Percentiles rank a stretch among this genome's conserved stretches.
These are phyloP conservation scores for Penicillium oxalicum DNA, from an alignment of 2,329 filamentous ascomycete genomes.

Conservation along the genomic window DNA sequence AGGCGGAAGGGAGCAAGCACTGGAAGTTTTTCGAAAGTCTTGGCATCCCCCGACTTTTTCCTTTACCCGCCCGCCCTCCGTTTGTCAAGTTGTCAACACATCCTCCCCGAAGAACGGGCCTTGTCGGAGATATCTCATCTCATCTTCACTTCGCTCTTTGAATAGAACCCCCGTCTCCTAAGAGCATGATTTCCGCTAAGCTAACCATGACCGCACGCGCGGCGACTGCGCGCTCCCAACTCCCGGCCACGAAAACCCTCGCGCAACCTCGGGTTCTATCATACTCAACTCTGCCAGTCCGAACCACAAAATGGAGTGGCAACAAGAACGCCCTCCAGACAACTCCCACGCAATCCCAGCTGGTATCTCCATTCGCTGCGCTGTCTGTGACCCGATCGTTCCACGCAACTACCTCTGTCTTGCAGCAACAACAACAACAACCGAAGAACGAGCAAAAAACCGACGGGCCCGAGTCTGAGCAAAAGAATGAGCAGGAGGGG, in stretches of 20 bases:
- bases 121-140: conserved; percentile 11
- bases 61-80: conserved; percentile 25
- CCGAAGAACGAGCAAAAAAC: conserved; percentile 34
- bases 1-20: conserved; percentile 26
- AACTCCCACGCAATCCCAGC: conserved; percentile 22
- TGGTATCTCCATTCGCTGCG: conserved; percentile 31
- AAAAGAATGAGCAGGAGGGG: conserved; percentile 46
- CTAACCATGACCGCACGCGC: conserved; percentile 34
- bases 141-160: conserved; percentile 3
- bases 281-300: conserved; percentile 34
- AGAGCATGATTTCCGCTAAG: conserved; percentile 39
- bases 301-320: conserved; percentile 21
- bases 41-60: conserved; percentile 35
- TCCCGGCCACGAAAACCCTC: conserved; percentile 28
- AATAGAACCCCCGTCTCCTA: not conserved
- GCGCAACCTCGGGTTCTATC: conserved; percentile 30
- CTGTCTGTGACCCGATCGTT: conserved; percentile 36
- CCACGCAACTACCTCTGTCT: conserved; percentile 29
- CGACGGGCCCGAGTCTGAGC: conserved; percentile 29
- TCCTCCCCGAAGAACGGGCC: conserved; percentile 21
- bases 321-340: conserved; percentile 33
- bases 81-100: conserved; percentile 20
- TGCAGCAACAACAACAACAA: conserved; percentile 34
- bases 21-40: conserved; percentile 34
- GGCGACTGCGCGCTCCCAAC: conserved; percentile 32